These are phyloP conservation scores for Termitomyces sp. DNA, from an alignment of 768 basidiomycete genomes.

Conservation along the genomic window DNA sequence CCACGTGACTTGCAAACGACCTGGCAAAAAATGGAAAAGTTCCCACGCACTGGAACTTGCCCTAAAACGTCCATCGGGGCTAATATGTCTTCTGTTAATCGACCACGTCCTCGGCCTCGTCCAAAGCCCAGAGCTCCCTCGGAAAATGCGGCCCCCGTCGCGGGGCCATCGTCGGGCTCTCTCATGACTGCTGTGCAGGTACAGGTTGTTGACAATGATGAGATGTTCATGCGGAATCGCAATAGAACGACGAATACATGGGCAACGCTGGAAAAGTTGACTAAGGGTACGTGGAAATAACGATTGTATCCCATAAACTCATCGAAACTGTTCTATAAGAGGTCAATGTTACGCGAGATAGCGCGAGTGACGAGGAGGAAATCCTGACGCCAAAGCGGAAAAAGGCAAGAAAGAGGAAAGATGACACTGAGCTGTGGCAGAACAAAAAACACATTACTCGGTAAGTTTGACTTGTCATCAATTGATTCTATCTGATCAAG, in stretches of 20 bases:
- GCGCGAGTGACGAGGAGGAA: constrained; percentile 26
- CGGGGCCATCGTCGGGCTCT: constrained; percentile 16
- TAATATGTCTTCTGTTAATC: constrained; percentile 25
- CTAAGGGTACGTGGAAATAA: constrained; percentile 41
- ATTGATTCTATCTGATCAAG: neutral
- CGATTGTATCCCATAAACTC: neutral
- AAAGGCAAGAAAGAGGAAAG: constrained; percentile 33
- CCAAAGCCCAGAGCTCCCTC: constrained; percentile 37
- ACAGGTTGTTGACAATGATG: constrained; percentile 53
- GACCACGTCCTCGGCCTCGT: constrained; percentile 41
- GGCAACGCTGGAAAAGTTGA: constrained; percentile 51
- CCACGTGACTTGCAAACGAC: constrained; percentile 32
- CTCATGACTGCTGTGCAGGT: constrained; percentile 15
- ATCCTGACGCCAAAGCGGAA: constrained; percentile 27
- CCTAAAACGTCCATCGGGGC: constrained; percentile 23
- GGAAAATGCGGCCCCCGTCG: constrained; percentile 9
- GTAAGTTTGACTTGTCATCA: constrained; percentile 24
- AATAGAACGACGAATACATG: constrained; percentile 51
- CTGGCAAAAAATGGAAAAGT: constrained; percentile 17
- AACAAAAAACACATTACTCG: constrained; percentile 31
- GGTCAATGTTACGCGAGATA: constrained; percentile 6
- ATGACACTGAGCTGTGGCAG: constrained; percentile 37
- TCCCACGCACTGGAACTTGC: constrained; percentile 37
- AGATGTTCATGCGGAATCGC: constrained; percentile 63
- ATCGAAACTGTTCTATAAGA: neutral